A percentile compares a stretch with the other conserved stretches of the same genome.
phyloP scores from a whole-genome alignment of 2,329 filamentous ascomycete genomes.

The Neofusicoccum umdonicola region DNA sequence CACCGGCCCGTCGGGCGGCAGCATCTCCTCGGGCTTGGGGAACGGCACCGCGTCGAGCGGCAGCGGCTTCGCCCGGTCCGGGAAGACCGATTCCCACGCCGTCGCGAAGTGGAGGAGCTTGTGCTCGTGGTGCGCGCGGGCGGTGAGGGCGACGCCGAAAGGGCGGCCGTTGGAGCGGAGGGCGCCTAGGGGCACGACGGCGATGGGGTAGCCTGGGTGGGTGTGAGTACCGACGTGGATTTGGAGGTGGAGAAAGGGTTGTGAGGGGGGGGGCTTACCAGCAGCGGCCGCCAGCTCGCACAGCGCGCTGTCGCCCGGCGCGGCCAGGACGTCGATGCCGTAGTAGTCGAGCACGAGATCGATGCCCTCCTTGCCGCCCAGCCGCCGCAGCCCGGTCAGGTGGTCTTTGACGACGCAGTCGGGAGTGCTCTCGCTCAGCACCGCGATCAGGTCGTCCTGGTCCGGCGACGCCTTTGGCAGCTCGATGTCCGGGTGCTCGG shows the following conservation, averaged over 20 bases:
- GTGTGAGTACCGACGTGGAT: background rate
- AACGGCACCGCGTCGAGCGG: slow-evolving; percentile 32
- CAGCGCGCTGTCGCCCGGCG: slow-evolving; percentile 35
- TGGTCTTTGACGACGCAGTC: slow-evolving; percentile 21
- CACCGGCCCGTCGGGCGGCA: slow-evolving; percentile 13
- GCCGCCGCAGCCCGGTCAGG: slow-evolving; percentile 27
- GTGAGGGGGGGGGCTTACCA: background rate
- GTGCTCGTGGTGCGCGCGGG: slow-evolving; percentile 32
- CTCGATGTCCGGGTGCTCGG: slow-evolving; percentile 35
- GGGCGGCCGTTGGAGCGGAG: slow-evolving; percentile 37
- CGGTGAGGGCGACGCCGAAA: slow-evolving; percentile 34
- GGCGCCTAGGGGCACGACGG: slow-evolving; percentile 33
- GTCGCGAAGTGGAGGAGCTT: slow-evolving; percentile 35
- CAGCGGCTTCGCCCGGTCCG: slow-evolving; percentile 26
- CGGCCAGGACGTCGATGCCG: slow-evolving; percentile 32
- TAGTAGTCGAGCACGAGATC: slow-evolving; percentile 31
- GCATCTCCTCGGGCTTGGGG: slow-evolving; percentile 29
- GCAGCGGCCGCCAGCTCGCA: slow-evolving; percentile 35
- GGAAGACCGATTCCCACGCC: slow-evolving; percentile 36
- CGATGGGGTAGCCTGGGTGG: slow-evolving; percentile 31
- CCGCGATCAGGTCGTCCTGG: slow-evolving; percentile 37
- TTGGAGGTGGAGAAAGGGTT: no score
- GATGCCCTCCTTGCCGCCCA: slow-evolving; percentile 33
- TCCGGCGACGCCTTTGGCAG: slow-evolving; percentile 31
- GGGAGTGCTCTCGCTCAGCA: slow-evolving; percentile 26